phyloP scores from a whole-genome alignment of 345 rosid genomes.

The Camelina laxa region DNA sequence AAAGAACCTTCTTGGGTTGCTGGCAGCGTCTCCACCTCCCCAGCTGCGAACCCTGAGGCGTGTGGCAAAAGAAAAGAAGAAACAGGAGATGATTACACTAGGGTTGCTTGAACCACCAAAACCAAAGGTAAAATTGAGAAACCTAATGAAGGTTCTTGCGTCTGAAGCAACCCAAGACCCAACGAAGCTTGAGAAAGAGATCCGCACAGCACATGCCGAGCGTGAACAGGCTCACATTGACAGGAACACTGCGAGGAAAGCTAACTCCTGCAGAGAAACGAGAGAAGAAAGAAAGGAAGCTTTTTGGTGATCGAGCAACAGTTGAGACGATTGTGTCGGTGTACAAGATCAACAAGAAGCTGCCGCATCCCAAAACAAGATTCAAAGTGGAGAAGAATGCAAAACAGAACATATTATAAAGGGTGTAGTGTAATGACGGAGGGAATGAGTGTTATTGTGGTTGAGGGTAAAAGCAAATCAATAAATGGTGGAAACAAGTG shows the following conservation, averaged over 20 bases:
- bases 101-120: constrained; percentile 89
- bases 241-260: constrained; percentile 77
- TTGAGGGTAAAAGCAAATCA: constrained; percentile 84
- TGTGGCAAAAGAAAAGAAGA: constrained; percentile 80
- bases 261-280: constrained; percentile 89
- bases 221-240: constrained; percentile 97
- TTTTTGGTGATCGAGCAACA: constrained; percentile 67
- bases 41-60: constrained; percentile 87
- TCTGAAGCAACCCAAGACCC: constrained; percentile 90
- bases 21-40: constrained; percentile 86
- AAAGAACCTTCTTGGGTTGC: too few relatives aligned
- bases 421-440: constrained; percentile 73
- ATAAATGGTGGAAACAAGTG: constrained; percentile 72
- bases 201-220: constrained; percentile 85
- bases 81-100: constrained; percentile 91
- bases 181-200: constrained; percentile 86
- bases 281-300: constrained; percentile 89
- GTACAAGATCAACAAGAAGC: constrained; percentile 70
- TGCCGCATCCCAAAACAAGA: constrained; percentile 76
- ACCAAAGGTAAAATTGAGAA: constrained; percentile 87
- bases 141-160: constrained; percentile 88
- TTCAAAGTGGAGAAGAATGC: constrained; percentile 92
- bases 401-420: constrained; percentile 70
- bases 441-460: constrained; percentile 72
- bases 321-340: constrained; percentile 79